These are phyloP conservation scores for Dentipellis sp. DNA, from an alignment of 768 basidiomycete species.

Conservation along the genomic window DNA sequence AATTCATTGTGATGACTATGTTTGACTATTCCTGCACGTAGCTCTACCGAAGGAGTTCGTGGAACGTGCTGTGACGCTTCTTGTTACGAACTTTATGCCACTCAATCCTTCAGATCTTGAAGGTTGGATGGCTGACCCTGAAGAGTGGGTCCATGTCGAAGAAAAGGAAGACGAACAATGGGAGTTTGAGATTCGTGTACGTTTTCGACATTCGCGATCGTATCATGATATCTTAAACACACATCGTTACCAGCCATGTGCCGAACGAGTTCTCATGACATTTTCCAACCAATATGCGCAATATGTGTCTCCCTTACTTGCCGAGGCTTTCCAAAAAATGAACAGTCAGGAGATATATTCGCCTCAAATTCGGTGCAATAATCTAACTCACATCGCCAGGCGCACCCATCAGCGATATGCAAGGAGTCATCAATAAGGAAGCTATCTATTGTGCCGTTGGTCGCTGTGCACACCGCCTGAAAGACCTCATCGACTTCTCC, in stretches of 20 bases:
- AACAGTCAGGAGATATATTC: slow-evolving; percentile 36
- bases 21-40: slow-evolving; percentile 20
- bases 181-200: slow-evolving; percentile 86
- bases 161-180: slow-evolving; percentile 87
- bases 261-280: slow-evolving; percentile 85
- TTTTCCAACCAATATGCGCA: slow-evolving; percentile 61
- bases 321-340: slow-evolving; percentile 47
- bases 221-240: not conserved
- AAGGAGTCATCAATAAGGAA: slow-evolving; percentile 67
- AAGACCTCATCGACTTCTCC: slow-evolving; percentile 56
- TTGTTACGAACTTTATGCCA: slow-evolving; percentile 81
- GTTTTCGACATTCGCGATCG: slow-evolving; percentile 16
- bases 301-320: slow-evolving; percentile 60
- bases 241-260: slow-evolving; percentile 58
- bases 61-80: slow-evolving; percentile 59
- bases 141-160: slow-evolving; percentile 90
- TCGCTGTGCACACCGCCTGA: slow-evolving; percentile 61
- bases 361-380: not conserved
- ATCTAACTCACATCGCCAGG: slow-evolving; percentile 16
- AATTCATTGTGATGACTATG: not conserved
- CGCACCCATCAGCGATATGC: slow-evolving; percentile 43
- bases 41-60: slow-evolving; percentile 65
- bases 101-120: slow-evolving; percentile 75
- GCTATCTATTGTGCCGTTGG: slow-evolving; percentile 85
- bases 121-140: slow-evolving; percentile 80